Base-by-base conservation (phyloP, 805 yeast genomes). In the Wickerhamomyces tratensis region DNA sequence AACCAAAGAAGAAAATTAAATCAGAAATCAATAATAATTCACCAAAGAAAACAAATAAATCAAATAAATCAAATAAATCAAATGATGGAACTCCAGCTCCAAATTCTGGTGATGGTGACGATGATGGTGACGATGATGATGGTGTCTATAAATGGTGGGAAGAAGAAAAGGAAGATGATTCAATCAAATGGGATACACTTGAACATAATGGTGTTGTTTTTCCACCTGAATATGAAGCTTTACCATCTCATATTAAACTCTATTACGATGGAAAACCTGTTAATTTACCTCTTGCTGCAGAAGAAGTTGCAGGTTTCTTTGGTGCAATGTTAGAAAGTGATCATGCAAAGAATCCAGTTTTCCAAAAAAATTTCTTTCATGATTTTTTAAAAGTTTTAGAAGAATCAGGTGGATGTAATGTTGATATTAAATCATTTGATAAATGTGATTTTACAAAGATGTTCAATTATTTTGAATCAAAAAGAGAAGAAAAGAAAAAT, bases 261-360 rank as follows among this genome's bases (percentile, higher is more conserved):
- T 71, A 76, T 45, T 89, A 91, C 54, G 82, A 83, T 50, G 86
- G 86, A 1, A 71, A 75, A 49, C 85, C 93, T 0, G 89, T 89
- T 1, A 68, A 67, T 29, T 68, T 91, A 44, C 91, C 96, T 1
- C 64, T 67, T 1, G 84, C 71, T 43, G 97, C 96, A 3, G 98
- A 91, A 63, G 98, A 91, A 61, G 96, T 91, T 33, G 98, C 97
- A 0, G 97, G 96, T 0, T 91, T 88, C 56, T 91, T 73, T 61
- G 98, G 83, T 9, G 96, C 96, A 6, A 72, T 91, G 77, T 48
- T 89, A 37, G 88, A 86, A 49, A 74, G 88, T 1, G 96, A 91
- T 49, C 96, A 91, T 62, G 93, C 88, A 11, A 74, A 79, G 47
- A 91, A 88, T 56, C 88, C 94, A 0, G 79, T 77, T 0, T 91